Conservation (phyloP, 1,284 basidiomycete genomes). For the Trichosporon sp. region DNA sequence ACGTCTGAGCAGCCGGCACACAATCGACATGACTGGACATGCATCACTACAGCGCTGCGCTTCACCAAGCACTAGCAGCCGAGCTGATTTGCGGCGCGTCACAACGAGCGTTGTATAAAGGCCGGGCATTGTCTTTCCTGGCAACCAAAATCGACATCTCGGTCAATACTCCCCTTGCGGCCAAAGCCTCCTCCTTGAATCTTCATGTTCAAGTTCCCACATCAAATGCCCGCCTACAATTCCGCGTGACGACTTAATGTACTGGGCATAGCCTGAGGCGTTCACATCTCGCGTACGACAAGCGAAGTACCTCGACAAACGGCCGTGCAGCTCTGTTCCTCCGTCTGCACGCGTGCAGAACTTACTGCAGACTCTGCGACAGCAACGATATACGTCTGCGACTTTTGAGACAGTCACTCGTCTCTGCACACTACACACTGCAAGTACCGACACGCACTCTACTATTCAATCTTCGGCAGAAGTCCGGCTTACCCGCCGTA, state of each 20-base stretch:
- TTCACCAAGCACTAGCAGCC: neutral
- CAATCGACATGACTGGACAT: conserved; percentile 8
- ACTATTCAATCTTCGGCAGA: neutral
- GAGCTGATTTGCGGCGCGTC: neutral
- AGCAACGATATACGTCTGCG: neutral
- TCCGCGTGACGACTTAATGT: conserved; percentile 19
- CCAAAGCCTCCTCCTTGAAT: conserved; percentile 4
- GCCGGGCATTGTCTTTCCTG: neutral
- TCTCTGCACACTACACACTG: neutral
- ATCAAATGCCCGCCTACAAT: conserved; percentile 16
- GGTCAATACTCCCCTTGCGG: neutral
- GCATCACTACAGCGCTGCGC: neutral
- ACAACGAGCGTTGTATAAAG: neutral
- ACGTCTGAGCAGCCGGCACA: neutral
- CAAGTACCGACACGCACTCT: neutral
- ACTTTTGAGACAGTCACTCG: neutral
- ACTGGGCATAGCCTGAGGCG: conserved; percentile 12
- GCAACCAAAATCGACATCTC: neutral
- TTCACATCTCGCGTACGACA: conserved; percentile 12
- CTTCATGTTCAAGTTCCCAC: conserved; percentile 15
- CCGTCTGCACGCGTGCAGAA: neutral
- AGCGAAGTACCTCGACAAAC: conserved; percentile 2
- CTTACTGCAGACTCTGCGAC: neutral
- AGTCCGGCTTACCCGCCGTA: neutral
- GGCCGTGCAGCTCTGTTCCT: neutral